These are phyloP conservation scores for Diutina mesorugosa DNA, from an alignment of 1,139 yeast species.

Conservation along the genomic window DNA sequence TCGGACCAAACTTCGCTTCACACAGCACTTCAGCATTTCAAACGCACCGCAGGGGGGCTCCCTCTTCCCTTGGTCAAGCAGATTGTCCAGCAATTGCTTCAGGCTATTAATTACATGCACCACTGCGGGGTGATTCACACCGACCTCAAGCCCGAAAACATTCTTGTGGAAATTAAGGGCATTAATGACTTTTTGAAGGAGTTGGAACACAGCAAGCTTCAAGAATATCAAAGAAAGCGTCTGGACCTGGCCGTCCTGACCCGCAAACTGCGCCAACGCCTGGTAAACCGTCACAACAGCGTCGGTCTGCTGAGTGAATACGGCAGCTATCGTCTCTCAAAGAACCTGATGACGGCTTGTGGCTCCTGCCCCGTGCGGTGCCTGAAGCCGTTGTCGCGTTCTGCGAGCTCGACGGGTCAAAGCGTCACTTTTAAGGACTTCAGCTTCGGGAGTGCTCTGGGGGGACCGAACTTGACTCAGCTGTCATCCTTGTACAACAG, in stretches of 20 bases:
- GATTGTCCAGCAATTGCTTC: conserved; percentile 63
- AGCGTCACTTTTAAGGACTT: not conserved
- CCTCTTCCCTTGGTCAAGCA: conserved; percentile 69
- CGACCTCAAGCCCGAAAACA: conserved; percentile 1
- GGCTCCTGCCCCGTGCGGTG: not conserved
- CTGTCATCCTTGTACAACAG: not conserved
- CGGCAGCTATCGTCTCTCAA: not conserved
- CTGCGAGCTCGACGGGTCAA: not conserved
- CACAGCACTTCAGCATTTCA: not conserved
- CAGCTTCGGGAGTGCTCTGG: not conserved
- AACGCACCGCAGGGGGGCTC: conserved; percentile 36
- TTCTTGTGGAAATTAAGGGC: not conserved
- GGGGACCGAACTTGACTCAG: not conserved
- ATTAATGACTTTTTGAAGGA: not conserved
- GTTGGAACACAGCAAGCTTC: not conserved
- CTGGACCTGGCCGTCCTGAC: not conserved
- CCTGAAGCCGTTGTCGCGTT: not conserved
- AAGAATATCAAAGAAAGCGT: not conserved
- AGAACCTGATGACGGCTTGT: not conserved
- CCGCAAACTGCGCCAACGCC: not conserved
- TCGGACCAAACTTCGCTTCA: not conserved
- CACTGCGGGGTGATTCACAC: conserved; percentile 16
- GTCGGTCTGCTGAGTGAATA: not conserved
- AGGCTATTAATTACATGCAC: conserved; percentile 59
- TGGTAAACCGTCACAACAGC: not conserved